Percentiles rank a stretch among this genome's conserved stretches.
phyloP scores from a whole-genome alignment of 345 rosid genomes.

The Brassica carinata region DNA sequence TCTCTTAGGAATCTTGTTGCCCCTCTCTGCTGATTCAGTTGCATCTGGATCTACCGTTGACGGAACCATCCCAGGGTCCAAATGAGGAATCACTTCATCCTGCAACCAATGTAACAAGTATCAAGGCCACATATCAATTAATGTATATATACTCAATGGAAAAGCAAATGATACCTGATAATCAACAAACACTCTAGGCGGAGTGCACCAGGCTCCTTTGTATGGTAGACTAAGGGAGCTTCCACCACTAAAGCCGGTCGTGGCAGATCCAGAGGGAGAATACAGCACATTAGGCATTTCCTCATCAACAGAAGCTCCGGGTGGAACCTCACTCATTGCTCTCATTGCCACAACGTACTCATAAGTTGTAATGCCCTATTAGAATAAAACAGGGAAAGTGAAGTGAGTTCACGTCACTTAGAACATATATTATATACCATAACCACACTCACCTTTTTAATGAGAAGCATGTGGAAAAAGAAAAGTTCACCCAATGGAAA shows the following conservation, averaged over 20 bases:
- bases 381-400: not conserved
- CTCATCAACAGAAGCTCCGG: constrained; percentile 76
- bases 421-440: not conserved
- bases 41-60: constrained; percentile 96
- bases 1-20: constrained; percentile 61
- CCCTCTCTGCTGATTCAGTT: constrained; percentile 68
- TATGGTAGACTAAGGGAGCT: constrained; percentile 88
- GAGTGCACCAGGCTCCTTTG: constrained; percentile 97
- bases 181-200: constrained; percentile 95
- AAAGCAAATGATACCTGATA: constrained; percentile 70
- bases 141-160: not conserved
- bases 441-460: constrained; percentile 71
- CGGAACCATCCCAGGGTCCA: constrained; percentile 96
- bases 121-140: not conserved
- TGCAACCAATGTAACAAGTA: constrained; percentile 32
- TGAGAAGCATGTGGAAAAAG: constrained; percentile 93
- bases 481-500: constrained; percentile 91
- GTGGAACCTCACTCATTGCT: constrained; percentile 94
- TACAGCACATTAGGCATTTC: constrained; percentile 69
- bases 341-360: constrained; percentile 99
- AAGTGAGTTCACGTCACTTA: not conserved
- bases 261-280: constrained; percentile 95
- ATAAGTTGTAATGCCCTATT: constrained; percentile 91
- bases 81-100: constrained; percentile 97
- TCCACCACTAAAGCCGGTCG: constrained; percentile 92